Percentiles rank a stretch among this genome's conserved stretches.
phyloP scores from a whole-genome alignment of 805 yeast genomes.

The Tanozyma kutaoensis region DNA sequence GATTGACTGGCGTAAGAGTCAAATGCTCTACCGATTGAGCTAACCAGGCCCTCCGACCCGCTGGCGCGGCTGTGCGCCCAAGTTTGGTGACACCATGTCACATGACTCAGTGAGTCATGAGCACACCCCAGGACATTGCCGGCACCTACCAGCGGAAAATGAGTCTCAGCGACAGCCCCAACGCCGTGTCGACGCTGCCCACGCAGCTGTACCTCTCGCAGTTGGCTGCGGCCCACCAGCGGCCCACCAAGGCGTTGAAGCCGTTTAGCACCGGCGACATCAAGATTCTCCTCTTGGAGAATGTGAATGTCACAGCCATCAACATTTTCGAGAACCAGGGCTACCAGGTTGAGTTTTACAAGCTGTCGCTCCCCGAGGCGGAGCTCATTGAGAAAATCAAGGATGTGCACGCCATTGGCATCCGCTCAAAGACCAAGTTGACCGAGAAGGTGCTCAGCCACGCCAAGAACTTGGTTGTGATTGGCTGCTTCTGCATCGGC shows the following conservation, averaged over 20 bases:
- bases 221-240: slow-evolving; percentile 29
- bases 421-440: slow-evolving; percentile 91
- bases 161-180: slow-evolving; percentile 22
- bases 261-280: slow-evolving; percentile 95
- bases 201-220: slow-evolving; percentile 60
- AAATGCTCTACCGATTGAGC: too few species aligned
- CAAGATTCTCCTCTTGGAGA: slow-evolving; percentile 81
- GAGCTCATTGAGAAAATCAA: slow-evolving; percentile 89
- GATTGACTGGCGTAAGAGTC: too few species aligned
- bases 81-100: too few species aligned
- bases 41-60: too few species aligned
- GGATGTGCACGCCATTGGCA: slow-evolving; percentile 94
- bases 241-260: slow-evolving; percentile 61
- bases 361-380: slow-evolving; percentile 80
- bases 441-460: slow-evolving; percentile 66
- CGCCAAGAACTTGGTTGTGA: slow-evolving; percentile 78
- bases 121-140: too few species aligned
- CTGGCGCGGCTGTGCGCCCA: too few species aligned
- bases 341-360: slow-evolving; percentile 91
- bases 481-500: slow-evolving; percentile 99
- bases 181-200: slow-evolving; percentile 76
- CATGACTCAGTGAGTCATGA: too few species aligned
- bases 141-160: too few species aligned
- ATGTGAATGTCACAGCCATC: slow-evolving; percentile 87
- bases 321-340: slow-evolving; percentile 80